Evolutionary conservation across 108 stramenopile genomes (phyloP), one percentile per base, ranked within the genome.

Genomic region (Pseudonitzschia pungens): DNA sequence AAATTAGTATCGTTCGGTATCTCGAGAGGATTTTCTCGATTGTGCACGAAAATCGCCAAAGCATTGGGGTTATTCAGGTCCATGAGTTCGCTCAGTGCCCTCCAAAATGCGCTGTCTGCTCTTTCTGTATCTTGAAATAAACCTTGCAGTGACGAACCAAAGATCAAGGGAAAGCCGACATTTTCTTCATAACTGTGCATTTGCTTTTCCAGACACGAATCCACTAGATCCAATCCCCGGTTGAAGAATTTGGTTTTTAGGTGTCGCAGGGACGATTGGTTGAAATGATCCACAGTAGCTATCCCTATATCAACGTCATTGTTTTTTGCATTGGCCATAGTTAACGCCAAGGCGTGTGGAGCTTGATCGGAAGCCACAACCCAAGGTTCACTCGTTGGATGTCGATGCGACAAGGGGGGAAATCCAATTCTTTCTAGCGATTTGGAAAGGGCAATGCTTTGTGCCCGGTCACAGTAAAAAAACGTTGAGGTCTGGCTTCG

Each of bases 141-240:
- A 40, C 62, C 75, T 68, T 83, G 84, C 41, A 87, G 66, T 20
- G 84, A 83, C 42, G 84, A 78, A 69, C 87, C 87, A 54, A 85
- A 60, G 31, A 87, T 68, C 2, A 87, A 12, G 21, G 80, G 53
- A 72, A 85, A 87, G 33, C 83, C 83, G 32, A 52, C 27, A n/a
- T 18, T 48, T 4, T 12, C 16, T 18, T 2, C 45, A 48, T 4
- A 8, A 18, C 18, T 48, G 14, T 48, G 45, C 18, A 18, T 18
- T 12, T 48, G 16, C 10, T 48, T 48, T 48, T 48, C 45, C 14
- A 2, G 14, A 14, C 6, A 26, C 27, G 57, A 26, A 4, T 22
- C 29, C 22, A n/a, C 27, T 58, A 27, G 6, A 26, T 11, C 40
- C 36, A 15, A 16, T 40, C 40, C 29, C 33, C 3, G 60, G 12